phyloP scores from a whole-genome alignment of 495 filamentous ascomycete species.

The Podospora bellae-mahoneyi region DNA sequence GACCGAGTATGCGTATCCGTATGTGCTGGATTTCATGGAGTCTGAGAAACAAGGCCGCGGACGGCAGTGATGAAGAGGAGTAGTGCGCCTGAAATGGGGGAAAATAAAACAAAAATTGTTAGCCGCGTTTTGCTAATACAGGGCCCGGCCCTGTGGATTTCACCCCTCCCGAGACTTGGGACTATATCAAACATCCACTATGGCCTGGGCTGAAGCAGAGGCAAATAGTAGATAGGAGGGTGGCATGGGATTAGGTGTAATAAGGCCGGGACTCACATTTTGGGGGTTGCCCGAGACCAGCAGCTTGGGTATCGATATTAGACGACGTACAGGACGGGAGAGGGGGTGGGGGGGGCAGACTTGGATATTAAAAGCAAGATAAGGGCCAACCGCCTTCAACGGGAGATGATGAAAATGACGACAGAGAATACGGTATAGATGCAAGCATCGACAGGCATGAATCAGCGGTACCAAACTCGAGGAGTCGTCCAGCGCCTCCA shows the following conservation, averaged over 20 bases:
- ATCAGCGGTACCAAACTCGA: not conserved
- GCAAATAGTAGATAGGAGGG: constrained; percentile 13
- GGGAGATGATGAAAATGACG: constrained; percentile 4
- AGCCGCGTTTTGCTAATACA: constrained; percentile 10
- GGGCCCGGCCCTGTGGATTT: constrained; percentile 12
- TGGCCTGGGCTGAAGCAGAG: constrained; percentile 1
- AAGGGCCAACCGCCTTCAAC: constrained; percentile 6
- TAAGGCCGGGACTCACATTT: constrained; percentile 5
- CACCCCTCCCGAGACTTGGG: constrained; percentile 3
- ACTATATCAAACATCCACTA: constrained; percentile 8
- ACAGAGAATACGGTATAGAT: not conserved
- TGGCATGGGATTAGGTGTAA: not conserved
- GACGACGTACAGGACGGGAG: not conserved
- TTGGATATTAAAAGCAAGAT: constrained; percentile 4
- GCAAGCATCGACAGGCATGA: not conserved
- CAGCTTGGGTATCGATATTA: constrained; percentile 12
- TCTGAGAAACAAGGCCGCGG: not conserved
- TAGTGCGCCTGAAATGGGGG: constrained; percentile 5
- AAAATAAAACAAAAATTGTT: not conserved
- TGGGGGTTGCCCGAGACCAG: constrained; percentile 5
- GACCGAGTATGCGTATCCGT: constrained; percentile 4
- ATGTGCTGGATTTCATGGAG: not conserved
- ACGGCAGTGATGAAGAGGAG: not conserved
- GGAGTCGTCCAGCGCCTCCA: constrained; percentile 10
- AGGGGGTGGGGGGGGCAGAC: not conserved